Conservation (phyloP, 768 basidiomycete species). For the Fomitopsis pulvina region DNA sequence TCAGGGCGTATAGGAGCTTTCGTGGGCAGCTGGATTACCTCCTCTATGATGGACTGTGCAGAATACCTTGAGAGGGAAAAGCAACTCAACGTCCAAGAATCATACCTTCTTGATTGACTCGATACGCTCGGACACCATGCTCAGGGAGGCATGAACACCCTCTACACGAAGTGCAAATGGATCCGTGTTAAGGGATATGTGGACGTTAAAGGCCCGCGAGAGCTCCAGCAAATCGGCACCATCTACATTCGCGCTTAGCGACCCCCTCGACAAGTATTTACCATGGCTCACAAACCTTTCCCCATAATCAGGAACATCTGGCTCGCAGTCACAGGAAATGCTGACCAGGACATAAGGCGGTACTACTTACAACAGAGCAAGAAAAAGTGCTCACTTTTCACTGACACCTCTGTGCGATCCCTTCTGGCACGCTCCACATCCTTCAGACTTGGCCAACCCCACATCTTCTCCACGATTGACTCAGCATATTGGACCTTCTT, state of each 20-base stretch:
- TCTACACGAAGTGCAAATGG: slow-evolving; percentile 56
- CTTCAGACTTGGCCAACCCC: slow-evolving; percentile 62
- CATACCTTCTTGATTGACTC: slow-evolving; percentile 43
- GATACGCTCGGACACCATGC: slow-evolving; percentile 41
- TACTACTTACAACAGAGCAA: not conserved
- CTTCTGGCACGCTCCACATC: slow-evolving; percentile 43
- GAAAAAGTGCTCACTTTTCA: slow-evolving; percentile 33
- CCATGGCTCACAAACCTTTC: slow-evolving; percentile 39
- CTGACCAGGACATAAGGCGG: slow-evolving; percentile 32
- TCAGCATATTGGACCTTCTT: slow-evolving; percentile 22
- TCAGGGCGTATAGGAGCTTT: slow-evolving; percentile 35
- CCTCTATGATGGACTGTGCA: slow-evolving; percentile 25
- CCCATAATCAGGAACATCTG: slow-evolving; percentile 69
- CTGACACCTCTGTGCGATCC: slow-evolving; percentile 41
- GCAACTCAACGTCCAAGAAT: not conserved
- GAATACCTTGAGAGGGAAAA: not conserved
- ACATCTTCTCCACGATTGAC: slow-evolving; percentile 53
- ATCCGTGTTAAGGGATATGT: slow-evolving; percentile 47
- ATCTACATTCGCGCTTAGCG: slow-evolving; percentile 35
- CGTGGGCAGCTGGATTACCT: slow-evolving; percentile 38
- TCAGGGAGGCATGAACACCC: slow-evolving; percentile 48
- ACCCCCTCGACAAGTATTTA: not conserved
- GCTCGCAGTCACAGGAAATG: slow-evolving; percentile 46
- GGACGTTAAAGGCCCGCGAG: slow-evolving; percentile 54
- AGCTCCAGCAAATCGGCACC: slow-evolving; percentile 54